Evolutionary conservation across 2,329 filamentous ascomycete genomes (phyloP), one percentile per base, ranked within the genome.

Genomic region (Ceratocystis cubensis): DNA sequence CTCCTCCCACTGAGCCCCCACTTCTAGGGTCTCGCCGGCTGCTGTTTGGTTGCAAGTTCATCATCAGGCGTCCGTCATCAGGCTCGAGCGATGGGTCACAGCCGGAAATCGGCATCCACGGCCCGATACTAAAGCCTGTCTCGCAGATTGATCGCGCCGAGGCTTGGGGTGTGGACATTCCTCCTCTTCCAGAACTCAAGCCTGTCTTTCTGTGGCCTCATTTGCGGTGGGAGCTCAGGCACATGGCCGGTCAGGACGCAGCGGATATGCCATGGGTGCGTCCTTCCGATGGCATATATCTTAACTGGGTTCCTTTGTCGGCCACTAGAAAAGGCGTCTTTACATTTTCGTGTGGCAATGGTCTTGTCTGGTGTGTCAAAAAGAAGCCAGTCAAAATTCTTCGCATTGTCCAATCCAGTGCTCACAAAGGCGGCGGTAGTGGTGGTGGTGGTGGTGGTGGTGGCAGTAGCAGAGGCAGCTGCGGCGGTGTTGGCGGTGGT

Each of bases 331-430:
- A 57, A 17, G 53, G 10, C 1, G 22, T 30, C 25, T 57, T 57
- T 20, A 30, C 28, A 10, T 57, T 57, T 57, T 57, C 53, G 25
- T 28, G 8, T 10, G 53, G 53, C 53, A 30, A 57, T n/a, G 53
- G 53, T 13, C 53, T 28, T 30, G 53, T 57, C 30, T 57, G 53
- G 22, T 30, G 22, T 33, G 53, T 57, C 53, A 57, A 57, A 28
- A 57, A 57, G 53, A 57, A 57, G 53, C 53, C 53, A 22, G 22
- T 57, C 53, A 57, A 57, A 57, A 57, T 57, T 22, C 53, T 57
- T 30, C 53, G 53, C 5, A 57, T 57, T 22, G 25, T 57, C 28
- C 53, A 57, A 30, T 30, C 53, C 10, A 57, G 10, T 28, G 30
- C 53, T 5, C 53, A 22, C 7, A 57, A 33, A 57, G 22, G 25